A percentile compares a stretch with the other conserved stretches of the same genome.
Evolutionary conservation across 805 yeast genomes (phyloP).

Genomic region (Cyberlindnera suaveolens): DNA sequence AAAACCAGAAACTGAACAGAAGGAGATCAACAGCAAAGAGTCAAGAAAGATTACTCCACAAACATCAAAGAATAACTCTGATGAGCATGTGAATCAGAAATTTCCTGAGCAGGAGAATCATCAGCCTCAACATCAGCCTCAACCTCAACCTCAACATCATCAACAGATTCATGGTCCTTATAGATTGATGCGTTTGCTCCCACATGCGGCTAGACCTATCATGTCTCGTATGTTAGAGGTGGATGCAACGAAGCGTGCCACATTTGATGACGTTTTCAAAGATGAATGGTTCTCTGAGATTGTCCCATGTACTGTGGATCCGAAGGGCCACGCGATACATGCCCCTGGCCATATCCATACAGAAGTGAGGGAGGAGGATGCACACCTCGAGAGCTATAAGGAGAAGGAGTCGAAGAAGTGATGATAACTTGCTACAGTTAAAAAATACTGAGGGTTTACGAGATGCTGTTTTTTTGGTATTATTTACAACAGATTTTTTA

Average conservation of each 20-base stretch:
- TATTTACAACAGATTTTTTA: too few species aligned
- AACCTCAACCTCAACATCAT: slow-evolving; percentile 3
- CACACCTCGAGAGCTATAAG: slow-evolving; percentile 38
- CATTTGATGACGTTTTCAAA: slow-evolving; percentile 54
- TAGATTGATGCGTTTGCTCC: slow-evolving; percentile 70
- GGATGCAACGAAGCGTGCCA: slow-evolving; percentile 57
- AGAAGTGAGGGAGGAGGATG: slow-evolving; percentile 39
- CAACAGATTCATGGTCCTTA: slow-evolving; percentile 64
- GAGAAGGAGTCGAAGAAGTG: slow-evolving; percentile 1
- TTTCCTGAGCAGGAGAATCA: not conserved
- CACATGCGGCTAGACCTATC: slow-evolving; percentile 79
- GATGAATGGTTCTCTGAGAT: slow-evolving; percentile 72
- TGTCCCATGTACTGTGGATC: slow-evolving; percentile 50
- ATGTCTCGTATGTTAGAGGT: slow-evolving; percentile 59
- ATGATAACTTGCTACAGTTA: too few species aligned
- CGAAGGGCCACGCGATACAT: slow-evolving; percentile 31
- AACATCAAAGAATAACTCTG: too few species aligned
- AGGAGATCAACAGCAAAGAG: not conserved
- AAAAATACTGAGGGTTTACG: too few species aligned
- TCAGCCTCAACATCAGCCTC: slow-evolving; percentile 1
- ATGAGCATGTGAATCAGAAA: not conserved
- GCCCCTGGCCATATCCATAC: slow-evolving; percentile 49
- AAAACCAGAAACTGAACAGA: not conserved
- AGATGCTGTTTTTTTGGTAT: too few species aligned
- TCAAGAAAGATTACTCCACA: too few species aligned